Conservation (phyloP, 169 alveolate genomes). For the Plasmodium coatneyi region DNA sequence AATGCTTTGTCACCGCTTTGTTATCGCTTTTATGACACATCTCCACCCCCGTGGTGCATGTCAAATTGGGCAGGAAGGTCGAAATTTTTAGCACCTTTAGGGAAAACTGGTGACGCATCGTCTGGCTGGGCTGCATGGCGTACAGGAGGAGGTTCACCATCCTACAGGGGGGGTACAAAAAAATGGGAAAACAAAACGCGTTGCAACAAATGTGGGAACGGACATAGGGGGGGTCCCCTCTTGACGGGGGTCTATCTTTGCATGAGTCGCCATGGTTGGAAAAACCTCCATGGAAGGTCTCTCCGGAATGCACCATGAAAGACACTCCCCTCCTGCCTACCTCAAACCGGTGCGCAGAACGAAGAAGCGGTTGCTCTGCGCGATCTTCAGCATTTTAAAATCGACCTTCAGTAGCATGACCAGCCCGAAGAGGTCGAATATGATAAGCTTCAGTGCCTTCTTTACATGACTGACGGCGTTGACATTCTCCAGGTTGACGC, state of each 20-base stretch:
- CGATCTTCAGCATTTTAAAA: conserved; percentile 15
- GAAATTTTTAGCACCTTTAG: conserved; percentile 42
- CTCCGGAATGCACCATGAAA: background rate
- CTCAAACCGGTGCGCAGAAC: conserved; percentile 28
- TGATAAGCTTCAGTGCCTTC: conserved; percentile 21
- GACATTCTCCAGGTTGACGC: conserved; percentile 20
- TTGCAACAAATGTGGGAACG: background rate
- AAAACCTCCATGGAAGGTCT: background rate
- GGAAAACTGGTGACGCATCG: conserved; percentile 15
- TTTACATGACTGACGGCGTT: conserved; percentile 47
- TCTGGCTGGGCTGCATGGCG: conserved; percentile 46
- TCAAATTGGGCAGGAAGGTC: conserved; percentile 35
- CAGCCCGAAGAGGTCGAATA: conserved; percentile 40
- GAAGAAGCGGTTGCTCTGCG: conserved; percentile 1
- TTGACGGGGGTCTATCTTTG: too few species aligned
- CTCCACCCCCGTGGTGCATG: background rate
- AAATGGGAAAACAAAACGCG: background rate
- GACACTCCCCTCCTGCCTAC: background rate
- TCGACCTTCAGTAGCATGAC: conserved; percentile 40
- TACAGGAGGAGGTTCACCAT: conserved; percentile 22
- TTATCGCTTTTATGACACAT: background rate
- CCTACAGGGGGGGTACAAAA: background rate
- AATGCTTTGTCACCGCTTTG: background rate
- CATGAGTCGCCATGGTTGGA: background rate
- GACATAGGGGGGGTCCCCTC: background rate